These are phyloP conservation scores for Aspergillus thermomutatus DNA, from an alignment of 2,329 filamentous ascomycete species.

Conservation along the genomic window DNA sequence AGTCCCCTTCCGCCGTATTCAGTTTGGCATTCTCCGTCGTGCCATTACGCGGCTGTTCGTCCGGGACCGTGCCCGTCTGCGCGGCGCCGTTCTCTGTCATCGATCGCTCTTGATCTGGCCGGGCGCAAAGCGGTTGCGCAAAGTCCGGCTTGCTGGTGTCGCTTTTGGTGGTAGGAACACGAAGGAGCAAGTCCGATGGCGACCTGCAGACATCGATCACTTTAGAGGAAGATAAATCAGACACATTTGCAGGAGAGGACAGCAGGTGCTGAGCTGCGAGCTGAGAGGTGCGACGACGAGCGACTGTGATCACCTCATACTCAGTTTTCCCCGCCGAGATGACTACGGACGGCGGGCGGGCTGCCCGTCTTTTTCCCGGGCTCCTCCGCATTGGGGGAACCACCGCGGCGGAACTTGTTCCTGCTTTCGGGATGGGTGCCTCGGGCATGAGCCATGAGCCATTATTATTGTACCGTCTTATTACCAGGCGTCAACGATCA, in stretches of 20 bases:
- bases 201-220: slow-evolving; percentile 26
- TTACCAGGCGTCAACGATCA: no score
- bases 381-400: slow-evolving; percentile 20
- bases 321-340: slow-evolving; percentile 17
- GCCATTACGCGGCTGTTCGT: slow-evolving; percentile 28
- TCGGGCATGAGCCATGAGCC: neutral
- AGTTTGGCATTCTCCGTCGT: slow-evolving; percentile 19
- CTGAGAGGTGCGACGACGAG: slow-evolving; percentile 11
- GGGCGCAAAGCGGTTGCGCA: slow-evolving; percentile 24
- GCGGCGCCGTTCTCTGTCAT: slow-evolving; percentile 31
- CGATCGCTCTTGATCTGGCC: slow-evolving; percentile 7
- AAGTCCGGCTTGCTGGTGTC: slow-evolving; percentile 14
- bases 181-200: slow-evolving; percentile 18
- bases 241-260: slow-evolving; percentile 3
- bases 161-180: slow-evolving; percentile 15
- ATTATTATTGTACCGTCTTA: neutral
- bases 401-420: neutral
- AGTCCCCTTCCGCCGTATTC: slow-evolving; percentile 17
- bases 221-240: neutral
- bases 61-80: slow-evolving; percentile 22
- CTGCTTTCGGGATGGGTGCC: slow-evolving; percentile 3
- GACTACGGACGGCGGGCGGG: slow-evolving; percentile 8
- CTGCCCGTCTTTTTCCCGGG: slow-evolving; percentile 16
- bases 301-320: slow-evolving; percentile 13
- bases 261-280: slow-evolving; percentile 8